Evolutionary conservation across 768 basidiomycete genomes (phyloP).

Genomic region (Hygrophoropsis aurantiaca): DNA sequence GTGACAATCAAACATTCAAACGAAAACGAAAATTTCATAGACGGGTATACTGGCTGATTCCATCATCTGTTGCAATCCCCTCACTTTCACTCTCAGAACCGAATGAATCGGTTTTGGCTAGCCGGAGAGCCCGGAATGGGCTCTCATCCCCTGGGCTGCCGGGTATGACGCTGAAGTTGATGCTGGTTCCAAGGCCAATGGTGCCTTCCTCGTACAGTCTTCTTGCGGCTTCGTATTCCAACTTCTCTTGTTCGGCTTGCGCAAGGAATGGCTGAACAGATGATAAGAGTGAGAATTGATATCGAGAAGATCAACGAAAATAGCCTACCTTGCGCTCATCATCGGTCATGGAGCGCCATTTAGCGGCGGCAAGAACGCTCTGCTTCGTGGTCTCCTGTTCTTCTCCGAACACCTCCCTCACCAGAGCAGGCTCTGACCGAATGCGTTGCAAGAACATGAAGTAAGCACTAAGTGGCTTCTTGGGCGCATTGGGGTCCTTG

Average conservation of each 20-base stretch:
- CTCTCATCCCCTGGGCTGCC: conserved; percentile 55
- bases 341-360: conserved; percentile 92
- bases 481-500: conserved; percentile 95
- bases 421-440: conserved; percentile 73
- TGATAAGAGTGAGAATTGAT: conserved; percentile 15
- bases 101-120: conserved; percentile 59
- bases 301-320: conserved; percentile 2
- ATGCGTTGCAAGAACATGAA: conserved; percentile 95
- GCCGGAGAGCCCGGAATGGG: conserved; percentile 38
- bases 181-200: conserved; percentile 63
- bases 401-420: conserved; percentile 79
- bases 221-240: conserved; percentile 85
- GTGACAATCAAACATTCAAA: conserved; percentile 11
- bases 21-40: conserved; percentile 27
- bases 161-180: conserved; percentile 82
- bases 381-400: conserved; percentile 94
- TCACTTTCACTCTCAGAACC: conserved; percentile 76
- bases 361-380: conserved; percentile 88
- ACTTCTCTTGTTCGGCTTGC: conserved; percentile 93
- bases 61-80: conserved; percentile 53
- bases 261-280: conserved; percentile 78
- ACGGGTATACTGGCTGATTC: conserved; percentile 36
- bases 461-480: conserved; percentile 92
- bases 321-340: conserved; percentile 83
- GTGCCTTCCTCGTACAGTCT: conserved; percentile 86